Conservation (phyloP, 139 green algal genomes). For the Tetraselmis striata region DNA sequence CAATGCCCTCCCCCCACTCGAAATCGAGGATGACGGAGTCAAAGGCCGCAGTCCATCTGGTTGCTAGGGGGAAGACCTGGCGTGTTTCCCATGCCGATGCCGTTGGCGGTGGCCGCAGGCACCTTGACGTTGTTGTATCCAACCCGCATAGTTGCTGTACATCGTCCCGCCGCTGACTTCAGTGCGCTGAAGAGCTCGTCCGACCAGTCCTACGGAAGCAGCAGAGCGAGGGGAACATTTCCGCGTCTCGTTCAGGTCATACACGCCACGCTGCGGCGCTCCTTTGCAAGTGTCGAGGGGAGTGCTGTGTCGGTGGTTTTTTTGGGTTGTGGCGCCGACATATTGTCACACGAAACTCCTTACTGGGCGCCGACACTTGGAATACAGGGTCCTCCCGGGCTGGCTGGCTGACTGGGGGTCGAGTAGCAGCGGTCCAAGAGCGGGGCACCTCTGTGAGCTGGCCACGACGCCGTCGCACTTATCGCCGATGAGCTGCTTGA, state of each 20-base stretch:
- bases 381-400: background rate
- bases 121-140: constrained; percentile 98
- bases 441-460: constrained; percentile 84
- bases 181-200: constrained; percentile 87
- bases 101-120: constrained; percentile 69
- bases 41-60: too few species aligned
- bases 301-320: too few species aligned
- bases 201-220: constrained; percentile 11
- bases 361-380: too few species aligned
- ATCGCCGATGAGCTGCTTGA: constrained; percentile 81
- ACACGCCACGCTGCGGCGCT: too few species aligned
- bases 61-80: constrained; percentile 57
- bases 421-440: too few species aligned
- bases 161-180: constrained; percentile 72
- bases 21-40: background rate
- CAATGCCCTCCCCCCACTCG: background rate
- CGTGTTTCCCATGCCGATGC: constrained; percentile 96
- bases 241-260: too few species aligned
- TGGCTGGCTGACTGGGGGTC: too few species aligned
- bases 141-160: constrained; percentile 96
- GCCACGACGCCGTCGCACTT: constrained; percentile 94
- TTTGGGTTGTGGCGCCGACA: too few species aligned
- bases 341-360: too few species aligned
- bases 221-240: too few species aligned
- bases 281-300: too few species aligned